A percentile compares a stretch with the other conserved stretches of the same genome.
phyloP scores from a whole-genome alignment of 768 basidiomycete genomes.

The Boletus fagicola region DNA sequence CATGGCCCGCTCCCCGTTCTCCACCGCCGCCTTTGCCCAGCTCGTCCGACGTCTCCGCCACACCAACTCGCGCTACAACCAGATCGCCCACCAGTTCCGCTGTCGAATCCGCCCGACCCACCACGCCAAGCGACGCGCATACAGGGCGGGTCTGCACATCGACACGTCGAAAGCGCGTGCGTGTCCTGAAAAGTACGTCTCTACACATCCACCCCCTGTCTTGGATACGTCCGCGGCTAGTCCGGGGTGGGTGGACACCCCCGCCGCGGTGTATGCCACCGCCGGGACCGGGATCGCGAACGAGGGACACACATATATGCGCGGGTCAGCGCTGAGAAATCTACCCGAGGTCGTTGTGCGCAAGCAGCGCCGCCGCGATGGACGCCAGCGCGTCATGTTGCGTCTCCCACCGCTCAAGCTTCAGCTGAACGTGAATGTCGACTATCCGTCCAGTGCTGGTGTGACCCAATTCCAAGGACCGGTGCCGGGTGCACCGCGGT shows the following conservation, averaged over 20 bases:
- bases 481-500: slow-evolving; percentile 27
- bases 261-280: not conserved
- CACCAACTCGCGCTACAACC: slow-evolving; percentile 43
- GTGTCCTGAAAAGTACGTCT: slow-evolving; percentile 41
- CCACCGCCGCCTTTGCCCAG: slow-evolving; percentile 32
- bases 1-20: slow-evolving; percentile 29
- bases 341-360: slow-evolving; percentile 10
- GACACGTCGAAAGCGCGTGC: slow-evolving; percentile 41
- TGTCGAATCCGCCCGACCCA: slow-evolving; percentile 36
- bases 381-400: slow-evolving; percentile 1
- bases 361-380: not conserved
- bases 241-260: slow-evolving; percentile 20
- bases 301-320: slow-evolving; percentile 15
- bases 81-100: slow-evolving; percentile 41
- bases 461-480: not conserved
- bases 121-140: slow-evolving; percentile 49
- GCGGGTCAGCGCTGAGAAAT: not conserved
- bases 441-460: not conserved
- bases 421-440: slow-evolving; percentile 1
- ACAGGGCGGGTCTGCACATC: slow-evolving; percentile 42
- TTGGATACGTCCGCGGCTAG: slow-evolving; percentile 36
- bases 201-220: slow-evolving; percentile 19
- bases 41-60: slow-evolving; percentile 42
- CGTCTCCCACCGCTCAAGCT: slow-evolving; percentile 16
- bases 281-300: not conserved